These are phyloP conservation scores for Lojkania enalia DNA, from an alignment of 2,329 filamentous ascomycete genomes.

Conservation along the genomic window DNA sequence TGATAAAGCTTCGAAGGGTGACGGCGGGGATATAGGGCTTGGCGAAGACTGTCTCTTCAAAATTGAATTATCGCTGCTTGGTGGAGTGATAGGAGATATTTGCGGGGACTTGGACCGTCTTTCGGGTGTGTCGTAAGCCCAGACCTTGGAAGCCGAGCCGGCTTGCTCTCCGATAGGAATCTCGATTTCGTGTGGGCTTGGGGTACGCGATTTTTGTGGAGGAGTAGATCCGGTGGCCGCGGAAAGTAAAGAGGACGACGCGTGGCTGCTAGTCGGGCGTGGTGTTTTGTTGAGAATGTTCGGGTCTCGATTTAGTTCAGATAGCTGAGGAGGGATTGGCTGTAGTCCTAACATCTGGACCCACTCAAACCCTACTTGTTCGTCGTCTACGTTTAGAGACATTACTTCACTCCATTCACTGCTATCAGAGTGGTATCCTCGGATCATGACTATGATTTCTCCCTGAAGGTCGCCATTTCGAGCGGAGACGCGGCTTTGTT, in stretches of 20 bases:
- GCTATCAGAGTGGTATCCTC: slow-evolving; percentile 64
- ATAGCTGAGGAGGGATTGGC: slow-evolving; percentile 64
- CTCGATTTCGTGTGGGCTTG: slow-evolving; percentile 59
- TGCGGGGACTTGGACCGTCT: slow-evolving; percentile 31
- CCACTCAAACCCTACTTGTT: slow-evolving; percentile 83
- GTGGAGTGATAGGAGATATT: slow-evolving; percentile 41
- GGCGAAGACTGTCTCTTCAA: slow-evolving; percentile 19
- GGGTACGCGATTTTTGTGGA: slow-evolving; percentile 46
- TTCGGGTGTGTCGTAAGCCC: slow-evolving; percentile 45
- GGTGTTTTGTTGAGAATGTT: slow-evolving; percentile 54
- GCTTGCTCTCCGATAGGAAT: slow-evolving; percentile 65
- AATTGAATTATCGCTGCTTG: slow-evolving; percentile 43
- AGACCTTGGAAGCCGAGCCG: slow-evolving; percentile 51
- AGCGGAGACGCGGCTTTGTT: slow-evolving; percentile 73
- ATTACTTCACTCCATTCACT: slow-evolving; percentile 83
- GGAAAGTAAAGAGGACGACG: slow-evolving; percentile 55
- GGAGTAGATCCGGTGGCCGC: slow-evolving; percentile 35
- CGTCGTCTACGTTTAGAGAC: slow-evolving; percentile 73
- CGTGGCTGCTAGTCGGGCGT: slow-evolving; percentile 54
- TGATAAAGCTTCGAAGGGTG: slow-evolving; percentile 17
- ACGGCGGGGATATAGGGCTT: slow-evolving; percentile 21
- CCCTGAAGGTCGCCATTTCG: slow-evolving; percentile 71
- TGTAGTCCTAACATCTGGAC: slow-evolving; percentile 75
- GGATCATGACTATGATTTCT: slow-evolving; percentile 85
- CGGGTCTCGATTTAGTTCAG: slow-evolving; percentile 50